Evolutionary conservation across 2,329 filamentous ascomycete species (phyloP).

Genomic region (Calonectria ilicicola): DNA sequence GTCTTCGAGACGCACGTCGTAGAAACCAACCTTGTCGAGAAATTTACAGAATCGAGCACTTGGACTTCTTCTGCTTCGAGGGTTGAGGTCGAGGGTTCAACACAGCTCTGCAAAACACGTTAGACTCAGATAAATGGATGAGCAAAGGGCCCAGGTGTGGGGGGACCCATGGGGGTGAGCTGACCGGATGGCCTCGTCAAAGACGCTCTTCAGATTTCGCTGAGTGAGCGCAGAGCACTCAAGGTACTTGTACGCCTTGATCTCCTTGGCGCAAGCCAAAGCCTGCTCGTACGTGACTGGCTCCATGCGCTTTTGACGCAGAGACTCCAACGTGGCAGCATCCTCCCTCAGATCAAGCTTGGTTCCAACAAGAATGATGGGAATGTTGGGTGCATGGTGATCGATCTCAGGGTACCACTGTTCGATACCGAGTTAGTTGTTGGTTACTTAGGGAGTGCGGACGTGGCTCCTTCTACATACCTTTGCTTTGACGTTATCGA

Average conservation of each 20-base stretch:
- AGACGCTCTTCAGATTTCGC: conserved; percentile 97
- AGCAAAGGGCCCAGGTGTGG: too few species aligned
- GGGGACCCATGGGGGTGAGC: too few species aligned
- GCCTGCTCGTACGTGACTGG: conserved; percentile 97
- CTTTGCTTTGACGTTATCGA: conserved; percentile 99
- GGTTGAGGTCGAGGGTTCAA: conserved; percentile 74
- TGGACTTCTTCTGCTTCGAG: conserved; percentile 71
- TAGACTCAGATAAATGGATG: conserved; percentile 11
- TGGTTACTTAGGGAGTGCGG: not conserved
- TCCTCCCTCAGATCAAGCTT: conserved; percentile 97
- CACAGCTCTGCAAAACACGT: conserved; percentile 69
- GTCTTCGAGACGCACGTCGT: conserved; percentile 38
- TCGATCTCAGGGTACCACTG: conserved; percentile 99
- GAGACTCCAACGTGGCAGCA: conserved; percentile 80
- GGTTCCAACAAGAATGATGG: conserved; percentile 96
- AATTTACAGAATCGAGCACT: conserved; percentile 77
- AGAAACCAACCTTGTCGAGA: conserved; percentile 31
- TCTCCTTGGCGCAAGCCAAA: conserved; percentile 89
- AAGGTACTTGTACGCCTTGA: conserved; percentile 95
- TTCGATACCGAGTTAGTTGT: conserved; percentile 6
- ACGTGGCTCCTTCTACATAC: conserved; percentile 61
- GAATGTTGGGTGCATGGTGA: conserved; percentile 94
- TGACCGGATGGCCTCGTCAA: conserved; percentile 98
- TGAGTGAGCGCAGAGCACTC: conserved; percentile 98
- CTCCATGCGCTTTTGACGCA: conserved; percentile 94